Evolutionary conservation across 345 rosid genomes (phyloP).

Genomic region (Hibiscus mutabilis): DNA sequence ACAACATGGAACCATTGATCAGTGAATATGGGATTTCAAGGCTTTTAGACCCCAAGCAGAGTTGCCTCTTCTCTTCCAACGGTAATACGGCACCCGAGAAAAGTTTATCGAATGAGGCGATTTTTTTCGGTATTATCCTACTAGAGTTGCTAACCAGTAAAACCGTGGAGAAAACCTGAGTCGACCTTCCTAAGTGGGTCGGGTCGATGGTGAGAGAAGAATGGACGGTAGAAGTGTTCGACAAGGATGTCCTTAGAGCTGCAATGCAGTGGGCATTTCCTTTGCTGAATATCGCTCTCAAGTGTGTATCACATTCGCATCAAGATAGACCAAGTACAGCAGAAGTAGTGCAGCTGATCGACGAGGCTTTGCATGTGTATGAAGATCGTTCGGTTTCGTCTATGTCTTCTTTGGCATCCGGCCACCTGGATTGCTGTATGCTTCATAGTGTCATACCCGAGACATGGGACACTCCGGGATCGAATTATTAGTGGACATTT

Average conservation of each 20-base stretch:
- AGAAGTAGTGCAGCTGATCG: slow-evolving; percentile 40
- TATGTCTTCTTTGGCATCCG: slow-evolving; percentile 24
- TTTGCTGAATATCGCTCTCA: slow-evolving; percentile 42
- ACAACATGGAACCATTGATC: slow-evolving; percentile 35
- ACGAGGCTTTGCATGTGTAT: slow-evolving; percentile 25
- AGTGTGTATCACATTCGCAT: slow-evolving; percentile 37
- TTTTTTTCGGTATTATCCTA: slow-evolving; percentile 42
- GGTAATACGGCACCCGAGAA: slow-evolving; percentile 46
- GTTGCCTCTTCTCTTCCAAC: slow-evolving; percentile 13
- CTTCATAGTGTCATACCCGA: slow-evolving; percentile 48
- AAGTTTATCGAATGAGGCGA: slow-evolving; percentile 39
- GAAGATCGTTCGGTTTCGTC: slow-evolving; percentile 28
- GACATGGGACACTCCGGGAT: slow-evolving; percentile 46
- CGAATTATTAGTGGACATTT: slow-evolving; percentile 5
- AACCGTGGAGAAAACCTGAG: slow-evolving; percentile 38
- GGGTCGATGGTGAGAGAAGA: slow-evolving; percentile 58
- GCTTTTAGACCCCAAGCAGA: slow-evolving; percentile 11
- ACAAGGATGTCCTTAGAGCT: slow-evolving; percentile 39
- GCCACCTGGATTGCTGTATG: slow-evolving; percentile 28
- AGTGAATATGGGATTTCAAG: slow-evolving; percentile 41
- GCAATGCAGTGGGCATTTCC: slow-evolving; percentile 50
- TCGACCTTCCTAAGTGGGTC: slow-evolving; percentile 64
- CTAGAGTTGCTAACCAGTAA: slow-evolving; percentile 53
- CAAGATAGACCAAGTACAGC: slow-evolving; percentile 32
- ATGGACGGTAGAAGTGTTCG: slow-evolving; percentile 72